A percentile compares a stretch with the other conserved stretches of the same genome.
These are phyloP conservation scores for Bidens hawaiensis DNA, from an alignment of 140 eudicot species.

Conservation along the genomic window DNA sequence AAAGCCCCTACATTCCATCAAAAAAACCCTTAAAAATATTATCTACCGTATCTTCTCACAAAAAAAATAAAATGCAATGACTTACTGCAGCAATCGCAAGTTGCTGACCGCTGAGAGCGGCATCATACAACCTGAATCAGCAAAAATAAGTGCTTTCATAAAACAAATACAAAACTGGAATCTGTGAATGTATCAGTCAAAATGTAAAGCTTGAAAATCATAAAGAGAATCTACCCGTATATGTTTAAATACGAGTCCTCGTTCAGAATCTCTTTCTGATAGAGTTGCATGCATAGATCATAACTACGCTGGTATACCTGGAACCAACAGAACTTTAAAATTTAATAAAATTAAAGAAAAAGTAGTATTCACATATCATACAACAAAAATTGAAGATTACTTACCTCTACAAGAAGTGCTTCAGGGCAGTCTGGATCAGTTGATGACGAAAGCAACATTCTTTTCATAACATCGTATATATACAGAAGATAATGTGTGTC, in stretches of 20 bases:
- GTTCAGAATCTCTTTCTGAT: constrained; percentile 74
- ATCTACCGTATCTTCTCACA: not conserved
- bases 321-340: constrained; percentile 8
- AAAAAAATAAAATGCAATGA: not conserved
- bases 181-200: not conserved
- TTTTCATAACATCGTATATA: constrained; percentile 79
- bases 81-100: constrained; percentile 95
- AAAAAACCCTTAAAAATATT: not conserved
- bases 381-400: too few relatives aligned
- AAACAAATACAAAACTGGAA: not conserved
- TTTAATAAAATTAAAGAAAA: not conserved
- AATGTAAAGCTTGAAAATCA: not conserved
- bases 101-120: constrained; percentile 82
- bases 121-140: constrained; percentile 61
- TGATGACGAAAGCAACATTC: constrained; percentile 50
- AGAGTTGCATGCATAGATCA: constrained; percentile 79
- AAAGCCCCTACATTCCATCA: constrained; percentile 59
- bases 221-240: constrained; percentile 56
- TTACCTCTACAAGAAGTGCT: constrained; percentile 70
- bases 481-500: constrained; percentile 92
- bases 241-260: constrained; percentile 69
- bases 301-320: too few relatives aligned
- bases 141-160: constrained; percentile 2
- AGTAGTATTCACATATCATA: too few relatives aligned
- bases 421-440: constrained; percentile 59